These are phyloP conservation scores for Aspergillus affinis DNA, from an alignment of 495 filamentous ascomycete species.

Conservation along the genomic window DNA sequence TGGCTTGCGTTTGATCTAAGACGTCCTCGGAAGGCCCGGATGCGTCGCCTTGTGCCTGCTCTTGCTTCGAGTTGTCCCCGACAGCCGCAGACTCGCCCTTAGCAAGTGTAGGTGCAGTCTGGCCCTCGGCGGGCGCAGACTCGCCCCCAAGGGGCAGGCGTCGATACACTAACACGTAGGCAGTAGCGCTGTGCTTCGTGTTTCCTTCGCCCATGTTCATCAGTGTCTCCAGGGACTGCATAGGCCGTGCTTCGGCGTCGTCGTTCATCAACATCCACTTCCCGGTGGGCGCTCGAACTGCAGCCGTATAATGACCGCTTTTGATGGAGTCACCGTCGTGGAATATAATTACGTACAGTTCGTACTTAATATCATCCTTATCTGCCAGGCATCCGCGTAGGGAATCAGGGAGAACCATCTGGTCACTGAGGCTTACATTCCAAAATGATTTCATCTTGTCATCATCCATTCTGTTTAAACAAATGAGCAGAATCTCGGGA, in stretches of 20 bases:
- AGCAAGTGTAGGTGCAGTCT: too few relatives aligned
- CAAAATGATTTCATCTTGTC: neutral
- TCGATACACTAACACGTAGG: slow-evolving; percentile 27
- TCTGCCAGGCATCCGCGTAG: neutral
- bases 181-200: neutral
- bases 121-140: too few relatives aligned
- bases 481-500: slow-evolving; percentile 21
- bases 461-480: slow-evolving; percentile 6
- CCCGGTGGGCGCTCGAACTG: slow-evolving; percentile 21
- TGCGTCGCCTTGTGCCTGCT: too few relatives aligned
- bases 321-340: slow-evolving; percentile 19
- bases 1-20: too few relatives aligned
- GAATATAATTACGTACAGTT: slow-evolving; percentile 29
- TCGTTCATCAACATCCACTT: slow-evolving; percentile 34
- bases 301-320: slow-evolving; percentile 32
- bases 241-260: neutral
- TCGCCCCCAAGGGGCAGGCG: slow-evolving; percentile 7
- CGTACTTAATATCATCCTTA: slow-evolving; percentile 21
- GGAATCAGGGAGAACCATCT: neutral
- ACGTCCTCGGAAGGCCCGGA: neutral
- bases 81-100: neutral
- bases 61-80: too few relatives aligned
- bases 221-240: slow-evolving; percentile 1
- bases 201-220: neutral
- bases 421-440: neutral